These are phyloP conservation scores for Cynara cardunculus DNA, from an alignment of 129 eudicot genomes.

Conservation along the genomic window DNA sequence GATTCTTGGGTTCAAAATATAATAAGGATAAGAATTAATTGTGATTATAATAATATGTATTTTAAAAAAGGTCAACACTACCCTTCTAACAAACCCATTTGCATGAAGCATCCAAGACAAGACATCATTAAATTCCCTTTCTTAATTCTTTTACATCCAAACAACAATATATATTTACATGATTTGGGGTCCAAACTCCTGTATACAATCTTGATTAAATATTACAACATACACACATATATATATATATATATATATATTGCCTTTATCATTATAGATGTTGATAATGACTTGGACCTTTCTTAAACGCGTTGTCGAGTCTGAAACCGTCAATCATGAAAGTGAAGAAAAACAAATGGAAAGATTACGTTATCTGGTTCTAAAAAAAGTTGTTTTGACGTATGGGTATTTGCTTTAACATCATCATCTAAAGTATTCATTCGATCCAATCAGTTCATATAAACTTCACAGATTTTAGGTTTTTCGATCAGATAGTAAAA, in stretches of 20 bases:
- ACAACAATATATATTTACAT: neutral
- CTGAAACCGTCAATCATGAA: neutral
- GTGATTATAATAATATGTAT: neutral
- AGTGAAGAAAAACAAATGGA: neutral
- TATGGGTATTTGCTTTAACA: neutral
- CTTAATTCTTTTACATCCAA: neutral
- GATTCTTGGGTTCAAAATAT: conserved; percentile 10
- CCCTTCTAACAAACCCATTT: conserved; percentile 39
- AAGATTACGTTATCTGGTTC: neutral
- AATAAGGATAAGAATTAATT: neutral
- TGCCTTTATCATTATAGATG: neutral
- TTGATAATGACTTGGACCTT: neutral
- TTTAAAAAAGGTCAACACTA: conserved; percentile 27
- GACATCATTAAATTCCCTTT: conserved; percentile 6
- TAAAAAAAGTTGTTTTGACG: no score
- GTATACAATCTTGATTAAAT: neutral
- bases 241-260: no score
- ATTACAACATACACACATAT: neutral
- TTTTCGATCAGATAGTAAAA: no score
- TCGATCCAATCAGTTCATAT: neutral
- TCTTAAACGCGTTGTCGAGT: neutral
- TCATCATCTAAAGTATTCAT: neutral
- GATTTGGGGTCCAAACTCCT: neutral
- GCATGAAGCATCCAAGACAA: conserved; percentile 42
- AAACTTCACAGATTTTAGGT: no score